Base-by-base conservation (phyloP, 805 yeast genomes). In the Ogataea pignaliae region DNA sequence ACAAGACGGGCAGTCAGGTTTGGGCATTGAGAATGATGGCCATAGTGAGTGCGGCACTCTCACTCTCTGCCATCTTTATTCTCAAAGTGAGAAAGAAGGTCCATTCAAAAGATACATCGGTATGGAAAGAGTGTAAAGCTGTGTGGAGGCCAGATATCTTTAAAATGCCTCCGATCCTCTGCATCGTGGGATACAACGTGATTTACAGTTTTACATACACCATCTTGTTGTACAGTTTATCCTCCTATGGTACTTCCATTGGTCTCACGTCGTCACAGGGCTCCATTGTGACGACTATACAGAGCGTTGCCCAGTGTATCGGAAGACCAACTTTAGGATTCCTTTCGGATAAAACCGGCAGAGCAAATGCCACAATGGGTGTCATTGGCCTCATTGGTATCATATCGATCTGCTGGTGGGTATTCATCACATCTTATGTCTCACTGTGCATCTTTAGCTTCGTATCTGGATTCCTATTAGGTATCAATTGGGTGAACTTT, bases 241-340 rank as follows among this genome's bases (percentile, higher is more conserved):
- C 81, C 8, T 65, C 78, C 36, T 78, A 72, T 55, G 72, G 75
- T 3, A 63, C 66, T 16, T 62, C 76, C 4, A 60, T 73, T 32
- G 90, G 89, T 0, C 54, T 72, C 40, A 46, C 73, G 0, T 43
- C 64, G 14, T 54, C 63, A 29, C 73, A 78, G 46, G 79, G 78
- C 28, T 66, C 80, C 3, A 57, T 65, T 30, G 56, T 73, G 13
- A 70, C 77, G 3, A 78, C 78, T 0, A 61, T 72, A 2, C 61
- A 75, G 42, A 74, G 72, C 51, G 66, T 71, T 5, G 70, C 72
- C 0, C 83, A 78, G 56, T 55, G 65, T 10, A 37, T 76, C 18
- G 83, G 83, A 2, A 64, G 83, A 52, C 79, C 81, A 8, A 7
- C 57, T 3, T 65, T 73, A 51, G 83, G 83, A 0, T 51, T 62